phyloP scores from a whole-genome alignment of 805 yeast species.

The Yamadazyma akitaensis region DNA sequence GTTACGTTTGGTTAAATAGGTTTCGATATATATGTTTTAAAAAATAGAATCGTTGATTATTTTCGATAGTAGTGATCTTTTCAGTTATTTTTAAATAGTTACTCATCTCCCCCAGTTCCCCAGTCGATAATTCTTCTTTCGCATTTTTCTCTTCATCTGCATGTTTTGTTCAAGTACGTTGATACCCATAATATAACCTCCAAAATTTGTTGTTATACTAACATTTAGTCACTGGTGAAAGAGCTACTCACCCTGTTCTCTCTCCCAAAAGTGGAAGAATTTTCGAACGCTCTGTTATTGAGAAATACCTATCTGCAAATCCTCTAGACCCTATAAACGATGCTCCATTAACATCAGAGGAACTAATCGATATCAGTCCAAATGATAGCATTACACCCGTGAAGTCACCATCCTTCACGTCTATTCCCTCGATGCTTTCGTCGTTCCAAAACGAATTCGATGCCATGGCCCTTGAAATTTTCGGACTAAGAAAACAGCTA shows the following conservation, averaged over 20 bases:
- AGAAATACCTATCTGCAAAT: conserved; percentile 57
- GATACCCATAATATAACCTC: not conserved
- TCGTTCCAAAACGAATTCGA: conserved; percentile 90
- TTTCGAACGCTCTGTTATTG: conserved; percentile 63
- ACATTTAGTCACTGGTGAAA: conserved; percentile 62
- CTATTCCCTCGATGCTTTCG: conserved; percentile 75
- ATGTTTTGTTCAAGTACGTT: conserved; percentile 24
- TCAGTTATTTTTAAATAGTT: too few species aligned
- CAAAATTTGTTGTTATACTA: conserved; percentile 8
- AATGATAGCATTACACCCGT: conserved; percentile 29
- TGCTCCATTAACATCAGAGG: conserved; percentile 55
- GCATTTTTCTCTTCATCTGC: not conserved
- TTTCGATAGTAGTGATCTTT: too few species aligned
- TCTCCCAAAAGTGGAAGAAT: conserved; percentile 68
- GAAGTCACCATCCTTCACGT: conserved; percentile 49
- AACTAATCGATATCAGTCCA: conserved; percentile 45
- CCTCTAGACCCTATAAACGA: conserved; percentile 76
- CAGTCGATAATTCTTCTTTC: not conserved
- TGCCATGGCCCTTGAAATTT: conserved; percentile 75
- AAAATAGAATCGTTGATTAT: too few species aligned
- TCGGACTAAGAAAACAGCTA: conserved; percentile 70
- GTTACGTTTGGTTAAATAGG: conserved; percentile 1
- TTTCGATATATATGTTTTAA: not conserved
- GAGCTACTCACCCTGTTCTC: conserved; percentile 67
- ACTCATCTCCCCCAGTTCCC: not conserved